phyloP scores from a whole-genome alignment of 768 basidiomycete genomes.

The Cystobasidium tubakii region DNA sequence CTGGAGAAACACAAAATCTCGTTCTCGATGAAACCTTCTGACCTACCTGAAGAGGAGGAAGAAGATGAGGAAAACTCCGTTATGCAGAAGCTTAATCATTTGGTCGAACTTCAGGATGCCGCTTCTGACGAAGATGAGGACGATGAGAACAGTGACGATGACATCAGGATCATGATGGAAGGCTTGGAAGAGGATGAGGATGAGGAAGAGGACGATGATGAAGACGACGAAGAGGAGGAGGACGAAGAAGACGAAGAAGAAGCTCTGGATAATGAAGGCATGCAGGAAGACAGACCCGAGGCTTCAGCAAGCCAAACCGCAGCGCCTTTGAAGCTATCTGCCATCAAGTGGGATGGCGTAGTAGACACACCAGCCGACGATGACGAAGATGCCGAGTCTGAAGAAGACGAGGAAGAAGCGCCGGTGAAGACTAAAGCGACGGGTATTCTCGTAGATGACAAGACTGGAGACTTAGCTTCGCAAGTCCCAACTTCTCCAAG shows the following conservation, averaged over 20 bases:
- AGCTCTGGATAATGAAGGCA: neutral
- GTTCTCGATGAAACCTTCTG: slow-evolving; percentile 76
- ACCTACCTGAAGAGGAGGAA: slow-evolving; percentile 55
- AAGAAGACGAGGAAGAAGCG: slow-evolving; percentile 57
- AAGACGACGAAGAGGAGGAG: slow-evolving; percentile 47
- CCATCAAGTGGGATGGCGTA: slow-evolving; percentile 44
- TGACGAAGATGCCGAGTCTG: slow-evolving; percentile 54
- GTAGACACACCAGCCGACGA: slow-evolving; percentile 49
- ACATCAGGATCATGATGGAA: slow-evolving; percentile 34
- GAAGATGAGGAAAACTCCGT: slow-evolving; percentile 38
- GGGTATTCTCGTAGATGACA: slow-evolving; percentile 45
- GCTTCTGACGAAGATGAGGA: slow-evolving; percentile 40
- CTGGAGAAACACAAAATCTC: slow-evolving; percentile 74
- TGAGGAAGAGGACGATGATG: slow-evolving; percentile 47
- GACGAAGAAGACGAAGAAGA: slow-evolving; percentile 38
- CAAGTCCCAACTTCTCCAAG: slow-evolving; percentile 80
- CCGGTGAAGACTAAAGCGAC: slow-evolving; percentile 52
- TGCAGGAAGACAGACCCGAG: slow-evolving; percentile 41
- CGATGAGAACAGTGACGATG: slow-evolving; percentile 42
- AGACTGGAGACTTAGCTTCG: slow-evolving; percentile 77
- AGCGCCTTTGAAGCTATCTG: slow-evolving; percentile 39
- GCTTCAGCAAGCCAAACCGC: slow-evolving; percentile 15
- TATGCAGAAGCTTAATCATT: slow-evolving; percentile 39
- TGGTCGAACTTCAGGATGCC: slow-evolving; percentile 41
- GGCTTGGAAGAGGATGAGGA: slow-evolving; percentile 42